These are phyloP conservation scores for Ilex aquifolium DNA, from an alignment of 257 asterid species.

Conservation along the genomic window DNA sequence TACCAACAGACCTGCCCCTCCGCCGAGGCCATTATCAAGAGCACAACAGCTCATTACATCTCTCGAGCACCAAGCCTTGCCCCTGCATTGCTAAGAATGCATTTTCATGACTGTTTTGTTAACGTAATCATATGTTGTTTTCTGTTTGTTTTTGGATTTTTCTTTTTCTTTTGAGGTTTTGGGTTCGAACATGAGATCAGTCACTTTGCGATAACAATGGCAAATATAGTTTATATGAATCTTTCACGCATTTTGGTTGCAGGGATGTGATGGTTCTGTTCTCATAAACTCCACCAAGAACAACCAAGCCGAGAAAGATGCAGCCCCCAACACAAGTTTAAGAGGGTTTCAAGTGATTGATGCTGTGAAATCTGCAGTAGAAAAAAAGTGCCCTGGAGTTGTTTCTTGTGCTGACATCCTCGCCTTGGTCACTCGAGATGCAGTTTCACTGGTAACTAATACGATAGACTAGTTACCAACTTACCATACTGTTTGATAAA, in stretches of 20 bases:
- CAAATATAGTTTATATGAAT: constrained; percentile 37
- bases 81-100: constrained; percentile 49
- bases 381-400: constrained; percentile 50
- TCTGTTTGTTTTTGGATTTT: not conserved
- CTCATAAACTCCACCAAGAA: not conserved
- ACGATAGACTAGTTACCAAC: too few relatives aligned
- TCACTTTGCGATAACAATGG: not conserved
- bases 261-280: constrained; percentile 7
- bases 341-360: constrained; percentile 52
- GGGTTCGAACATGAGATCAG: not conserved
- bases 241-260: constrained; percentile 46
- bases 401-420: constrained; percentile 38
- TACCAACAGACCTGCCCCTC: constrained; percentile 30
- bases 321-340: constrained; percentile 43
- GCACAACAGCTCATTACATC: constrained; percentile 30
- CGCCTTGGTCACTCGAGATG: constrained; percentile 46
- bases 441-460: constrained; percentile 22
- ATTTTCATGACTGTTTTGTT: constrained; percentile 77
- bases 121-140: constrained; percentile 27
- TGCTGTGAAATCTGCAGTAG: constrained; percentile 44
- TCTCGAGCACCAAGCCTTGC: constrained; percentile 1
- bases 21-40: constrained; percentile 41
- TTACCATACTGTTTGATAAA: too few relatives aligned
- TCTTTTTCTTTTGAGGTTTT: not conserved
- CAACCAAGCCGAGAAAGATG: constrained; percentile 45